Conservation (phyloP, 371 early-diverging fungal species). For the Mortierella sp. region DNA sequence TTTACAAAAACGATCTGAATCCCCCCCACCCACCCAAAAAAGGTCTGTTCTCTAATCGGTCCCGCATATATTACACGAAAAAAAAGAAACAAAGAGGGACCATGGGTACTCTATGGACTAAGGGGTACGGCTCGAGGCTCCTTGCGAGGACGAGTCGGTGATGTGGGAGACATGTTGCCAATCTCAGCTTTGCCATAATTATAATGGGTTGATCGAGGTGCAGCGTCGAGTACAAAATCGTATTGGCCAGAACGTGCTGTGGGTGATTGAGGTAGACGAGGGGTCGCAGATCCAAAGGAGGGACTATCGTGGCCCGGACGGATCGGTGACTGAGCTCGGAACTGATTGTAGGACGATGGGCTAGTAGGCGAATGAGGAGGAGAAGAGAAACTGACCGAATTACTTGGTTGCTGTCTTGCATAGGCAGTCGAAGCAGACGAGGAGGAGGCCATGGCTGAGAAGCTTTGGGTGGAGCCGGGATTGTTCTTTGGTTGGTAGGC, state of each 20-base stretch:
- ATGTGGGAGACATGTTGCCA: background rate
- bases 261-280: background rate
- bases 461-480: background rate
- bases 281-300: constrained; percentile 1
- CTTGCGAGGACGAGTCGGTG: constrained; percentile 24
- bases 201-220: constrained; percentile 3
- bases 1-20: too few species aligned
- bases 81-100: too few species aligned
- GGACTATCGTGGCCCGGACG: background rate
- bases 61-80: too few species aligned
- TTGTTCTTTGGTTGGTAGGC: background rate
- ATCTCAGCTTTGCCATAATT: background rate
- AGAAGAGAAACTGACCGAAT: background rate
- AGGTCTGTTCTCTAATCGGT: too few species aligned
- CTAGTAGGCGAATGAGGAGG: constrained; percentile 7
- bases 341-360: background rate
- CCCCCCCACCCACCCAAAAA: too few species aligned
- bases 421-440: too few species aligned
- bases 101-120: too few species aligned
- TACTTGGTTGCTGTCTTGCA: too few species aligned
- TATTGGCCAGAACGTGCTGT: constrained; percentile 18
- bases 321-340: background rate
- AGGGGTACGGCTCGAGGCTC: constrained; percentile 9
- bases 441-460: background rate
- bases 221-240: constrained; percentile 23